A percentile compares a stretch with the other conserved stretches of the same genome.
phyloP scores from a whole-genome alignment of 2,329 filamentous ascomycete species.

The Ophiostoma sp. region DNA sequence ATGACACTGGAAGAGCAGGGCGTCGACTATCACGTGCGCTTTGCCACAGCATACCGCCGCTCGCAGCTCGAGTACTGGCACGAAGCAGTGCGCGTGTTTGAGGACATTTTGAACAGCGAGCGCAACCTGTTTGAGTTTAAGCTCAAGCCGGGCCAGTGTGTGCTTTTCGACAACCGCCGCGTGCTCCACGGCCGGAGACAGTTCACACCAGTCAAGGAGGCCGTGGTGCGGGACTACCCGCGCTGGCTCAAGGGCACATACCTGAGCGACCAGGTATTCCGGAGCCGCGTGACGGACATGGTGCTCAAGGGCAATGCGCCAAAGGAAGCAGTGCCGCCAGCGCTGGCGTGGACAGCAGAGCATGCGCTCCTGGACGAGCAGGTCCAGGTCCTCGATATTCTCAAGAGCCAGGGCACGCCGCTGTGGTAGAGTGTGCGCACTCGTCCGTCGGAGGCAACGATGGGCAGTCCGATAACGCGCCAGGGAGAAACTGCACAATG shows the following conservation, averaged over 20 bases:
- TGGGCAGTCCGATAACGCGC: background rate
- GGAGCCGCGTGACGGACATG: conserved; percentile 20
- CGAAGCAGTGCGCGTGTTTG: conserved; percentile 51
- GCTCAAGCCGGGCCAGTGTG: conserved; percentile 76
- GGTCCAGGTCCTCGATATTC: conserved; percentile 9
- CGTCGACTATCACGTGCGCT: background rate
- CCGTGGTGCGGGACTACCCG: conserved; percentile 42
- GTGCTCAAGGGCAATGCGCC: conserved; percentile 24
- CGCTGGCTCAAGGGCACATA: conserved; percentile 86
- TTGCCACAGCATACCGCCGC: background rate
- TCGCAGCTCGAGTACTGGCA: conserved; percentile 27
- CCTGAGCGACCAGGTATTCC: conserved; percentile 52
- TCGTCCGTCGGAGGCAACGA: background rate
- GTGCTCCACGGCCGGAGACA: conserved; percentile 76
- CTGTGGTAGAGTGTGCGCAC: background rate
- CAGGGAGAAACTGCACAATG: background rate
- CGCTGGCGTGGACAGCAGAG: background rate
- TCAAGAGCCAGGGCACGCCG: background rate
- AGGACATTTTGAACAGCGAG: conserved; percentile 51
- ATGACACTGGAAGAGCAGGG: background rate
- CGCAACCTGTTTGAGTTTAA: conserved; percentile 63
- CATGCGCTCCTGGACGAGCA: background rate
- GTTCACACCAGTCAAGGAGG: conserved; percentile 43
- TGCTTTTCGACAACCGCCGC: conserved; percentile 84
- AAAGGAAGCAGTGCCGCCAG: conserved; percentile 23